Percentiles rank a stretch among this genome's conserved stretches.
phyloP scores from a whole-genome alignment of 805 yeast species.

The Wickerhamiella allomyrinae region DNA sequence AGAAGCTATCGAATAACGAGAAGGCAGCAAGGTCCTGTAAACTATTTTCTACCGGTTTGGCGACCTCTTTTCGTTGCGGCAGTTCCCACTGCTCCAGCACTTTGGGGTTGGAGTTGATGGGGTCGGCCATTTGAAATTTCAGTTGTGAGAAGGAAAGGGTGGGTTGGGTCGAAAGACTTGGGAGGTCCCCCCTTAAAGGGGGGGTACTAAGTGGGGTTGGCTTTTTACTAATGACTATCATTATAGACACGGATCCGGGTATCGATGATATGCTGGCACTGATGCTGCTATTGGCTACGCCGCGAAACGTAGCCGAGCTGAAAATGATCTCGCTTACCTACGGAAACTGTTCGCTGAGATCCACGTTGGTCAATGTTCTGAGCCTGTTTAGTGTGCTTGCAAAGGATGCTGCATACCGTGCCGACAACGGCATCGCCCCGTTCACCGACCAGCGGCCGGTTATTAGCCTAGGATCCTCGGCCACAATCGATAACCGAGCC shows the following conservation, averaged over 20 bases:
- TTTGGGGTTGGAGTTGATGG: constrained; percentile 83
- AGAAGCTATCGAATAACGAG: constrained; percentile 13
- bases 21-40: constrained; percentile 11
- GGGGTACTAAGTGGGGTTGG: too few species aligned
- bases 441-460: constrained; percentile 22
- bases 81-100: constrained; percentile 60
- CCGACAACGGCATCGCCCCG: constrained; percentile 11
- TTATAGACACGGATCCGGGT: constrained; percentile 32
- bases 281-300: constrained; percentile 24
- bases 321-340: constrained; percentile 25
- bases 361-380: constrained; percentile 25
- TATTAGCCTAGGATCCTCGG: constrained; percentile 23
- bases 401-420: constrained; percentile 21
- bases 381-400: constrained; percentile 26
- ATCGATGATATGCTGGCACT: constrained; percentile 30
- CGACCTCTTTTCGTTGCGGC: constrained; percentile 45
- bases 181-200: too few species aligned
- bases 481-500: constrained; percentile 16
- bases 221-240: constrained; percentile 15
- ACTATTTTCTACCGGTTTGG: constrained; percentile 8
- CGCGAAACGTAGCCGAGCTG: constrained; percentile 18
- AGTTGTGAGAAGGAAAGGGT: too few species aligned
- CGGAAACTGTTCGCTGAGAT: constrained; percentile 26
- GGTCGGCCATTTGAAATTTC: constrained; percentile 75
- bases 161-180: too few species aligned